Percentiles rank a stretch among this genome's conserved stretches.
phyloP scores from a whole-genome alignment of 306 rosid genomes.

The Styphnolobium japonicum region DNA sequence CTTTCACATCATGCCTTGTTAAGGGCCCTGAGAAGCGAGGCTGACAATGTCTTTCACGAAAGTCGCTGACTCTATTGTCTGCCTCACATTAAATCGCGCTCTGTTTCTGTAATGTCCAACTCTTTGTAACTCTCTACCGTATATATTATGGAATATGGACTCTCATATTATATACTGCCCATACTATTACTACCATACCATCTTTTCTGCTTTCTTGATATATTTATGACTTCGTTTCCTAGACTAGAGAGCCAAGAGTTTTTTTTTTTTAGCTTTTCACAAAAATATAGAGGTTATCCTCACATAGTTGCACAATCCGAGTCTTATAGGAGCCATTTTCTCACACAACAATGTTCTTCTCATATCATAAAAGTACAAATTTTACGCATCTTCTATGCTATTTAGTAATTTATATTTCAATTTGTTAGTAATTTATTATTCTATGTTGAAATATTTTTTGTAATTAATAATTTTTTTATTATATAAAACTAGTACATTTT shows the following conservation, averaged over 20 bases:
- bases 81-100: slow-evolving; percentile 46
- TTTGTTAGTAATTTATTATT: too few relatives aligned
- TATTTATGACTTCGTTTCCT: not conserved
- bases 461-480: too few relatives aligned
- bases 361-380: too few relatives aligned
- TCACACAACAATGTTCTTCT: too few relatives aligned
- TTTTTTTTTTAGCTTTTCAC: not conserved
- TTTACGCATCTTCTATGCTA: too few relatives aligned
- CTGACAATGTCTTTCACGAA: slow-evolving; percentile 50
- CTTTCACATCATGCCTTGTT: slow-evolving; percentile 47
- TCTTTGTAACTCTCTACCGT: not conserved
- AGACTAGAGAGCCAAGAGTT: too few relatives aligned
- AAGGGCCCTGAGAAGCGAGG: slow-evolving; percentile 27
- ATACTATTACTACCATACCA: not conserved
- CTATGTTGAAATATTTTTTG: too few relatives aligned
- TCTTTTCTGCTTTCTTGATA: not conserved
- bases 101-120: slow-evolving; percentile 5
- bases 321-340: too few relatives aligned
- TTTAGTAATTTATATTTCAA: too few relatives aligned
- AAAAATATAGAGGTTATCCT: not conserved
- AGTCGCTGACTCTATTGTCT: slow-evolving; percentile 49
- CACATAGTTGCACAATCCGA: too few relatives aligned
- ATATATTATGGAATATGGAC: not conserved
- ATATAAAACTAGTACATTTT: too few relatives aligned
- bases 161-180: too few relatives aligned